Base-by-base conservation (phyloP, 202 grass and related monocot genomes). In the Elaeis oleifera region DNA sequence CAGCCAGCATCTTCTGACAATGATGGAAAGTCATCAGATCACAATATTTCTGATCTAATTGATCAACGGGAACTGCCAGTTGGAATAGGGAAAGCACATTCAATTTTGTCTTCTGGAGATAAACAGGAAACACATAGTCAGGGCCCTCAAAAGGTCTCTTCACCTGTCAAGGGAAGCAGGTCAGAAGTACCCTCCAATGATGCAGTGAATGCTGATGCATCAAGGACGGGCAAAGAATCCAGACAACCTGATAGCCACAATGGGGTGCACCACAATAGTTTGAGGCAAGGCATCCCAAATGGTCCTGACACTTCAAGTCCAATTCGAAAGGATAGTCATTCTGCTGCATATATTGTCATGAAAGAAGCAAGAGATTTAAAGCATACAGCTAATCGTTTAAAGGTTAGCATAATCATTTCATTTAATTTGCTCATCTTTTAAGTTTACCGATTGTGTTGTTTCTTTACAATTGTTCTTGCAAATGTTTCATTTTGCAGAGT, bases 311-410 rank as follows among this genome's bases (percentile, higher is more conserved):
- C 80, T 59, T 75, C 81, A 21, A 96, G 84, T 88, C 76, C 83
- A 60, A 71, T 70, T 58, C 85, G 68, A 71, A 91, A 84, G 83
- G 90, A 85, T 72, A 59, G 68, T 66, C 78, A 74, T 74, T 83
- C 73, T 53, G 39, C 82, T 76, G 82, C 69, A 58, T 81, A 77
- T 79, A 69, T 69, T 70, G 73, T 77, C 50, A 23, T 84, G 71
- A 94, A 99, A 84, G 88, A 99, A 80, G 94, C 85, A 17, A 75
- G 82, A 62, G 85, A 76, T 75, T 79, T 99, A 20, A 99, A 99
- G 75, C 94, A 99, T 77, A 86, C 77, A 61, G 94, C 88, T 67
- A 90, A 99, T 54, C 94, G 82, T 83, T 84, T 99, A 61, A 89
- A 99, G 94, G 94, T 99, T 61, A 79, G 27, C 24, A 39, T 48